phyloP scores from a whole-genome alignment of 306 rosid genomes.

The Cyamopsis tetragonoloba region DNA sequence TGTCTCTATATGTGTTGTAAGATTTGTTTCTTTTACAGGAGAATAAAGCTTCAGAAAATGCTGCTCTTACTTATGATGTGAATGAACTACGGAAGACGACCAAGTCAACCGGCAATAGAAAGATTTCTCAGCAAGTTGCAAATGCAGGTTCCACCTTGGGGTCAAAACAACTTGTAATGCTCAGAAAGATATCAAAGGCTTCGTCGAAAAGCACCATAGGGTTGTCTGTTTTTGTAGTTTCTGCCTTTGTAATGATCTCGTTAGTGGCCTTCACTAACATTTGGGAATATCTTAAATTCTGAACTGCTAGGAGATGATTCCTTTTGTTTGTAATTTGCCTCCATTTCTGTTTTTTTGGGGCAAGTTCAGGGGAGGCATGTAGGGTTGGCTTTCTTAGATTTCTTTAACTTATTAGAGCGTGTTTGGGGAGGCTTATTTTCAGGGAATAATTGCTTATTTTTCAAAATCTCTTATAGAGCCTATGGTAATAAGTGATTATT shows the following conservation, averaged over 20 bases:
- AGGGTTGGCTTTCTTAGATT: conserved; percentile 25
- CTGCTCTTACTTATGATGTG: not conserved
- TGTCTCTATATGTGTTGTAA: conserved; percentile 19
- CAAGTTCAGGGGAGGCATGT: conserved; percentile 29
- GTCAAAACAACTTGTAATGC: conserved; percentile 20
- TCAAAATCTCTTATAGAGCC: too few species aligned
- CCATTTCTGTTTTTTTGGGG: conserved; percentile 26
- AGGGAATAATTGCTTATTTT: too few species aligned
- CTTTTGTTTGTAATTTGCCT: conserved; percentile 24
- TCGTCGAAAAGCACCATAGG: conserved; percentile 23
- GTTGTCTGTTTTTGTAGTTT: conserved; percentile 42
- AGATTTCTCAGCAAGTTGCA: conserved; percentile 21
- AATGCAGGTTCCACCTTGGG: conserved; percentile 5
- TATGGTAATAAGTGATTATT: too few species aligned
- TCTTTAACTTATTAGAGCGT: conserved; percentile 23
- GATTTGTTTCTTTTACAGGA: conserved; percentile 47
- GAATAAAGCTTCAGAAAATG: conserved; percentile 32
- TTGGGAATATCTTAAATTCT: conserved; percentile 49
- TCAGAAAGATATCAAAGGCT: conserved; percentile 34
- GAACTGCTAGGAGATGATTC: conserved; percentile 32
- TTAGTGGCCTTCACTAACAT: conserved; percentile 44
- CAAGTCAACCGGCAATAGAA: conserved; percentile 24
- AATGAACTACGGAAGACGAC: conserved; percentile 22
- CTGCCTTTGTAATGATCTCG: conserved; percentile 33
- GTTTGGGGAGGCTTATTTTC: too few species aligned